Evolutionary conservation across 176 grass and related monocot species (phyloP).

Genomic region (Bolboschoenus planiculmis): DNA sequence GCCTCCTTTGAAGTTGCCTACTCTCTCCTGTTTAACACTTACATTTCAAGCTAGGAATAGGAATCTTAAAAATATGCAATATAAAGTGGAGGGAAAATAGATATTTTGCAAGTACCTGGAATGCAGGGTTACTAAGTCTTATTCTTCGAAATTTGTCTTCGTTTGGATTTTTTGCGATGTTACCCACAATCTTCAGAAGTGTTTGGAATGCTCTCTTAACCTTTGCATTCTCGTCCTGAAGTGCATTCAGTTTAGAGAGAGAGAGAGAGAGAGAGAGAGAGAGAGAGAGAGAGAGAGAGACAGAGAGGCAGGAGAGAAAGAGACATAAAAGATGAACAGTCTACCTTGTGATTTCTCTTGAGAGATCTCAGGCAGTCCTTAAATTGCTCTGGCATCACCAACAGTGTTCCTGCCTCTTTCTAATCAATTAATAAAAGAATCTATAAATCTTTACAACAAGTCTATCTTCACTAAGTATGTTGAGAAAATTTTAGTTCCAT

Average conservation of each 20-base stretch:
- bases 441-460: not conserved
- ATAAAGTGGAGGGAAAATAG: not conserved
- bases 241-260: not conserved
- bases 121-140: conserved; percentile 52
- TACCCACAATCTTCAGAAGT: conserved; percentile 48
- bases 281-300: not conserved
- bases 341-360: conserved; percentile 79
- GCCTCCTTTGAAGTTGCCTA: conserved; percentile 48
- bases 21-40: conserved; percentile 45
- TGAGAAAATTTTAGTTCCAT: not conserved
- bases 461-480: not conserved
- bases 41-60: not conserved
- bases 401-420: conserved; percentile 35
- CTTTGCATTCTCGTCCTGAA: conserved; percentile 44
- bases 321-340: not conserved
- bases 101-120: conserved; percentile 41
- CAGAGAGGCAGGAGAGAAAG: not conserved
- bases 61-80: not conserved
- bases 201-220: conserved; percentile 67
- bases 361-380: conserved; percentile 59
- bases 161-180: conserved; percentile 55
- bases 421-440: conserved; percentile 27
- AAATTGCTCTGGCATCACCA: conserved; percentile 44
- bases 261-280: not conserved
- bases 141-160: conserved; percentile 78